These are phyloP conservation scores for Lactarius deliciosus DNA, from an alignment of 768 basidiomycete species.

Conservation along the genomic window DNA sequence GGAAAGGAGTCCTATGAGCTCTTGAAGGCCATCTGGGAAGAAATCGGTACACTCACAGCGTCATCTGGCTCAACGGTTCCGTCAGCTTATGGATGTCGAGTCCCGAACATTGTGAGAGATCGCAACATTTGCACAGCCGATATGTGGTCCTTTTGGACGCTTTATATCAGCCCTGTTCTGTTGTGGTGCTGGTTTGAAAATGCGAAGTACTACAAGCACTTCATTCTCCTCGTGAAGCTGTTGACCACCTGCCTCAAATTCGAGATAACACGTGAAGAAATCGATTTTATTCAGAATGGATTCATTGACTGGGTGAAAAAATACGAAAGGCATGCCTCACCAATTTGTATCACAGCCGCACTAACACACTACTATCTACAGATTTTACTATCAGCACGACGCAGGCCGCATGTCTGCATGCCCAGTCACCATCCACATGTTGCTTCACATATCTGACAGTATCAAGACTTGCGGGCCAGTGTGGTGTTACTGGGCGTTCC, in stretches of 20 bases:
- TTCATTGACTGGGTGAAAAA: conserved; percentile 43
- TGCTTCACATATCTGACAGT: conserved; percentile 36
- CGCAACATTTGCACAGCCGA: conserved; percentile 29
- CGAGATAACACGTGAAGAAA: conserved; percentile 32
- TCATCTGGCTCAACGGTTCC: background rate
- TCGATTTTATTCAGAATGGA: conserved; percentile 38
- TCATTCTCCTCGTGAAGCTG: conserved; percentile 1
- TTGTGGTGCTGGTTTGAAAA: background rate
- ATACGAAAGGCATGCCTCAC: conserved; percentile 41
- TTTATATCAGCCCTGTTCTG: background rate
- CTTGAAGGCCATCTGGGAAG: background rate
- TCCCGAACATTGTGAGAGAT: background rate
- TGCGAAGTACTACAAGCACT: conserved; percentile 22
- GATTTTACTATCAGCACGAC: conserved; percentile 35
- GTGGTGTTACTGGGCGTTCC: conserved; percentile 36
- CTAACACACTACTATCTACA: background rate
- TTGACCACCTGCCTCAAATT: conserved; percentile 1
- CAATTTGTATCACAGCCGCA: background rate
- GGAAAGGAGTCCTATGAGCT: background rate
- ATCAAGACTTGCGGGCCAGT: conserved; percentile 32
- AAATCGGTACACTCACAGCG: background rate
- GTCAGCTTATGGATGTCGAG: background rate
- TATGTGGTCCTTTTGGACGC: conserved; percentile 19
- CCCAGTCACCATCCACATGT: conserved; percentile 37
- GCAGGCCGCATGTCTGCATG: conserved; percentile 34